Percentiles rank a stretch among this genome's conserved stretches.
Conservation (phyloP, 108 stramenopile species). For the Seminavis robusta region DNA sequence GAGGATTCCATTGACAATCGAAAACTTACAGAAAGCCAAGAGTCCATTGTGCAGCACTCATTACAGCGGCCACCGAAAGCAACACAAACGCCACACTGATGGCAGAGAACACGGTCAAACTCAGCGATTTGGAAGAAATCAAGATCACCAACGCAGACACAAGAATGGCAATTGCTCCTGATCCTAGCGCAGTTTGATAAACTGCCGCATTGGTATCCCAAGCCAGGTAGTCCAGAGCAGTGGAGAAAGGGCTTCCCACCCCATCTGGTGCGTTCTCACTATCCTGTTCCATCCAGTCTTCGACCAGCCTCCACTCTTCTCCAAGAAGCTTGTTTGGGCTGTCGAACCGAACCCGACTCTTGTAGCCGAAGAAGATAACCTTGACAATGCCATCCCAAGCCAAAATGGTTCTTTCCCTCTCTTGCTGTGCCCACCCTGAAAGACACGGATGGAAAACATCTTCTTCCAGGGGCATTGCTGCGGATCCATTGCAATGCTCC, state of each 20-base stretch:
- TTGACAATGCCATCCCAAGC: constrained; percentile 26
- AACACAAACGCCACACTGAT: constrained; percentile 46
- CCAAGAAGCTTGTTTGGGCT: constrained; percentile 27
- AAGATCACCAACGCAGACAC: constrained; percentile 40
- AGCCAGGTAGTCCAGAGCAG: constrained; percentile 38
- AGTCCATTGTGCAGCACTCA: constrained; percentile 47
- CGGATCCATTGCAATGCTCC: constrained; percentile 35
- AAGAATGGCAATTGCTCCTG: constrained; percentile 34
- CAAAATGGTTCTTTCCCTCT: constrained; percentile 9
- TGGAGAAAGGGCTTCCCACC: constrained; percentile 22
- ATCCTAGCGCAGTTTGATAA: constrained; percentile 25
- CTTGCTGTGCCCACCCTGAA: constrained; percentile 24
- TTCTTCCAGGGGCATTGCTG: constrained; percentile 27
- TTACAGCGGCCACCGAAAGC: constrained; percentile 38
- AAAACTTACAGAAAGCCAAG: too few relatives aligned
- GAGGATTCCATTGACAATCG: too few relatives aligned
- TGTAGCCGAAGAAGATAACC: constrained; percentile 24
- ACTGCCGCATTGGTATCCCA: constrained; percentile 45
- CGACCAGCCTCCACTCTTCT: constrained; percentile 33
- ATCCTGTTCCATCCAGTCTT: constrained; percentile 32
- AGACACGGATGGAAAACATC: constrained; percentile 46
- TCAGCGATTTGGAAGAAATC: constrained; percentile 34
- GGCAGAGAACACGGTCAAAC: constrained; percentile 35
- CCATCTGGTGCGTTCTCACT: constrained; percentile 18
- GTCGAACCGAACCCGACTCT: constrained; percentile 24